phyloP scores from a whole-genome alignment of 345 rosid genomes.

The Eucalyptus marginata region DNA sequence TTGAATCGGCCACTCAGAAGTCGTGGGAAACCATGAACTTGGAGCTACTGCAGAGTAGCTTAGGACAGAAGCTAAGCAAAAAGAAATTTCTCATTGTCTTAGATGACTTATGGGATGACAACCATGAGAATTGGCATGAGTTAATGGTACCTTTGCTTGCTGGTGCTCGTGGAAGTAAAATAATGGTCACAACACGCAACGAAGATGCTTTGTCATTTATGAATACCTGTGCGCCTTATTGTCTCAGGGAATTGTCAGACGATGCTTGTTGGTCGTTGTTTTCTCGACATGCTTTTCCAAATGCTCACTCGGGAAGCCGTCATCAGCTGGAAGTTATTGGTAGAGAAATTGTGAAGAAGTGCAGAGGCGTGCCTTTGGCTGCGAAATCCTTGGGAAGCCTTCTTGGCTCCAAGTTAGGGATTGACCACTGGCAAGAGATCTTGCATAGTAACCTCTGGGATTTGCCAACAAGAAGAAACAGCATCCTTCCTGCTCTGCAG shows the following conservation, averaged over 20 bases:
- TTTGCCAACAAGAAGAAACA: not conserved
- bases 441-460: constrained; percentile 2
- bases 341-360: not conserved
- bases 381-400: constrained; percentile 2
- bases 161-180: not conserved
- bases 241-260: not conserved
- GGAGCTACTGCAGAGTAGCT: not conserved
- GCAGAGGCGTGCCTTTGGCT: constrained; percentile 6
- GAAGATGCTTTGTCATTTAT: not conserved
- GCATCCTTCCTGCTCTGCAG: not conserved
- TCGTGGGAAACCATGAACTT: not conserved
- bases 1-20: not conserved
- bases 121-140: not conserved
- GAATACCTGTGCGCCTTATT: not conserved
- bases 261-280: not conserved
- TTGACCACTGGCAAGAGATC: not conserved
- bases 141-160: not conserved
- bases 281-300: not conserved
- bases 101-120: constrained; percentile 34
- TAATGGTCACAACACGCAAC: constrained; percentile 1
- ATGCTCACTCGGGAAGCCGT: not conserved
- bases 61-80: constrained; percentile 1
- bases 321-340: not conserved
- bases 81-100: constrained; percentile 25
- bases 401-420: not conserved